Conservation (phyloP, 768 basidiomycete genomes). For the Clathrus columnatus region DNA sequence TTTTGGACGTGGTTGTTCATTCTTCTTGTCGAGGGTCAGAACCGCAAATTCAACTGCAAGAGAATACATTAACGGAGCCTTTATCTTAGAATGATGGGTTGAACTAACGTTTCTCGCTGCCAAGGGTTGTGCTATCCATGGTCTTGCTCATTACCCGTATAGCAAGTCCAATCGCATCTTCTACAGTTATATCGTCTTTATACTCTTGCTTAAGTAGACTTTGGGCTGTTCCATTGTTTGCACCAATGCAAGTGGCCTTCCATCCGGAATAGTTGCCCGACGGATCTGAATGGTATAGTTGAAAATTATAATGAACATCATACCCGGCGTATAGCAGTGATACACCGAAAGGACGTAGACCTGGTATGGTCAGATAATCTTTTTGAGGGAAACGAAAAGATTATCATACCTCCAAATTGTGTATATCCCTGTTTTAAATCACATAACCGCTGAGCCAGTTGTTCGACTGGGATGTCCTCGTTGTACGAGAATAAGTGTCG, state of each 20-base stretch:
- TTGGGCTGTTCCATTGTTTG: conserved; percentile 94
- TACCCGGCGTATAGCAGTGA: conserved; percentile 95
- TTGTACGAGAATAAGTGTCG: conserved; percentile 83
- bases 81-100: neutral
- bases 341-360: conserved; percentile 96
- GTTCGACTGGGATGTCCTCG: conserved; percentile 96
- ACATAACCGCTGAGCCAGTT: conserved; percentile 87
- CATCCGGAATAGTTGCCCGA: conserved; percentile 98
- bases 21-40: conserved; percentile 70
- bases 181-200: conserved; percentile 86
- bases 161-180: conserved; percentile 88
- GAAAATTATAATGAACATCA: conserved; percentile 92
- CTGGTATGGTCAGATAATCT: conserved; percentile 28
- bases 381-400: neutral
- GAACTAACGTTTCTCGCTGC: conserved; percentile 86
- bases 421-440: conserved; percentile 99
- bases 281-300: conserved; percentile 96
- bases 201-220: conserved; percentile 96
- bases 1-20: conserved; percentile 78
- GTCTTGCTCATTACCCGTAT: conserved; percentile 98
- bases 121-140: conserved; percentile 96
- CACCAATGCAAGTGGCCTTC: conserved; percentile 98
- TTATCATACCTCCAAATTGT: conserved; percentile 75
- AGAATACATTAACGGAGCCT: conserved; percentile 1
- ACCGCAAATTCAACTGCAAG: conserved; percentile 89